These are phyloP conservation scores for Porphyridium purpureum DNA, from an alignment of 23 red algal species.

Conservation along the genomic window DNA sequence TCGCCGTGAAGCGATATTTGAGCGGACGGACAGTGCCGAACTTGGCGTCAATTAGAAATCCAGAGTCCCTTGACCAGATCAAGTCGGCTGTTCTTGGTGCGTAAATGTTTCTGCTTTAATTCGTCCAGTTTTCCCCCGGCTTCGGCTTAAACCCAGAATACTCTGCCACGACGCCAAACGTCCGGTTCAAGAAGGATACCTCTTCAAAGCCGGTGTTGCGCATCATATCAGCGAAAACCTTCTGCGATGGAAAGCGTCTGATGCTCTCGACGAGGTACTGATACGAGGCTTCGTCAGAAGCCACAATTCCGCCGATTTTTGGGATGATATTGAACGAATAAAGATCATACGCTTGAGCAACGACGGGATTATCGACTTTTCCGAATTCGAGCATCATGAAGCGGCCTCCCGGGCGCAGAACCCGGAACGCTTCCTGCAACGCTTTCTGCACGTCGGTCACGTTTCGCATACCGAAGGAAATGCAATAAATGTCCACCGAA, in stretches of 20 bases:
- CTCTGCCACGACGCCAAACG: slow-evolving; percentile 41
- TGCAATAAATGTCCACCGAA: slow-evolving; percentile 60
- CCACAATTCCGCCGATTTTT: slow-evolving; percentile 33
- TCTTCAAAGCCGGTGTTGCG: slow-evolving; percentile 30
- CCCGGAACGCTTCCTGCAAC: slow-evolving; percentile 66
- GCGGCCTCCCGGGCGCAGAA: slow-evolving; percentile 59
- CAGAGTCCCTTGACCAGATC: slow-evolving; percentile 16
- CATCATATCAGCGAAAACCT: slow-evolving; percentile 46
- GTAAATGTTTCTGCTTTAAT: no score
- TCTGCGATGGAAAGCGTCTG: slow-evolving; percentile 59
- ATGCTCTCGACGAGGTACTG: slow-evolving; percentile 93
- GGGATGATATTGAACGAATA: slow-evolving; percentile 82
- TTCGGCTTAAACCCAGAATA: slow-evolving; percentile 55
- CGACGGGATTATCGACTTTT: slow-evolving; percentile 18
- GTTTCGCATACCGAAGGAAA: slow-evolving; percentile 99
- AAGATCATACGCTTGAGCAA: slow-evolving; percentile 45
- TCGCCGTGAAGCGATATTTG: slow-evolving; percentile 54
- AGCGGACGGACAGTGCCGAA: slow-evolving; percentile 4
- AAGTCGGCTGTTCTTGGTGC: no score
- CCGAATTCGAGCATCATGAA: slow-evolving; percentile 97
- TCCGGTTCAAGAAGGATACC: slow-evolving; percentile 33
- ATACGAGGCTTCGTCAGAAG: slow-evolving; percentile 49
- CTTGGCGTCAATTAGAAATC: slow-evolving; percentile 15
- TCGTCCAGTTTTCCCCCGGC: no score
- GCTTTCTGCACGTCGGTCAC: slow-evolving; percentile 29